Base-by-base conservation (phyloP, 2,329 filamentous ascomycete genomes). In the Fusarium sp. region DNA sequence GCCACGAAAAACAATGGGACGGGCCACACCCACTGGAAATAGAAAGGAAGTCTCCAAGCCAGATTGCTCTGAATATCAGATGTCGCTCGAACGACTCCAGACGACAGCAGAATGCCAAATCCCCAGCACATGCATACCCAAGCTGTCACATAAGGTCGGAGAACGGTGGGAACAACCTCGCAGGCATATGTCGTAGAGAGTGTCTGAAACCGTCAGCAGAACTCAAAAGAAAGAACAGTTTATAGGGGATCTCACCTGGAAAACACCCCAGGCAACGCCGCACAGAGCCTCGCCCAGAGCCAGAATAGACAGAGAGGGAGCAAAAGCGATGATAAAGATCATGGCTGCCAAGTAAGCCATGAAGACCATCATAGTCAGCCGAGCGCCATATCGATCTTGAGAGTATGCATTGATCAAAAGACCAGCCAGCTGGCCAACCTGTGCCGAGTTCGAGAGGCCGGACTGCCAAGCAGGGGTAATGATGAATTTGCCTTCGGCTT, bases 61-160 rank as follows among this genome's bases (percentile, higher is more conserved):
- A 73, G 76, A 44, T 84, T 64, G 15, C 77, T 76, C 1, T 68
- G 65, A 6, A 75, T 70, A 15, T 75, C 60, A 4, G 80, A 57
- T 3, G 84, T 73, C 7, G 70, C 78, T 52, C 77, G 75, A 6
- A 82, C 73, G 6, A 84, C 80, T 0, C 79, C 80, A 3, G 80
- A 77, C 1, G 78, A 78, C 28, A 84, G 74, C 28, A 83, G 69
- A 60, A 83, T 80, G 6, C 82, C 82, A n/a, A 82, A 75, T 6
- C 78, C 78, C 76, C 80, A 83, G 62, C 81, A 83, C 65, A 84
- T 75, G 46, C 83, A 83, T 28, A 80, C 77, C 63, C 81, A 82
- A 2, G 76, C 77, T 0, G 81, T 82, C 2, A 84, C 73, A 37
- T 82, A 82, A 6, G 76, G 66, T 11, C 82, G 77, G 2, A 83